Percentiles rank a stretch among this genome's conserved stretches.
These are phyloP conservation scores for Cornus kousa DNA, from an alignment of 148 eudicot genomes.

Conservation along the genomic window DNA sequence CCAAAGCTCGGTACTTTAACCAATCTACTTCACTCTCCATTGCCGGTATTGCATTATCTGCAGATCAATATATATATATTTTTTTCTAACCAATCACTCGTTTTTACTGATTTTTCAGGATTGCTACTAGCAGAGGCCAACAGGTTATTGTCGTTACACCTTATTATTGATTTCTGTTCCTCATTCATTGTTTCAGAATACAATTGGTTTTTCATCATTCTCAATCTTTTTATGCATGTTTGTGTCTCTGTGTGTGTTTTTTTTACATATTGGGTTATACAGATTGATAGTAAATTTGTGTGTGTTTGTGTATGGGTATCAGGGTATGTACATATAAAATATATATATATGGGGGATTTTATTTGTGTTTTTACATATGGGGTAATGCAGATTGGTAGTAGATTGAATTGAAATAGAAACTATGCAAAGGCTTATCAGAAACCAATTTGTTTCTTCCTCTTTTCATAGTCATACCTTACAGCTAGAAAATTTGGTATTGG, in stretches of 20 bases:
- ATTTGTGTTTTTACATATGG: no score
- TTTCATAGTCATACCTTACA: no score
- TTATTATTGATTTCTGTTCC: neutral
- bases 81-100: neutral
- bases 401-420: slow-evolving; percentile 71
- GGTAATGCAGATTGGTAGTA: slow-evolving; percentile 46
- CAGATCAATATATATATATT: no score
- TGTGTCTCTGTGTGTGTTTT: neutral
- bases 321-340: no score
- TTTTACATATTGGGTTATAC: no score
- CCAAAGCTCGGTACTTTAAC: slow-evolving; percentile 48
- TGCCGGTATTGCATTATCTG: neutral
- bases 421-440: slow-evolving; percentile 37
- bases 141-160: slow-evolving; percentile 27
- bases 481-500: no score
- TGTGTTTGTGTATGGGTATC: no score
- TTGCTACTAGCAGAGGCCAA: slow-evolving; percentile 33
- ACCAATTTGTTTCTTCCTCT: no score
- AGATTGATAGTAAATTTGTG: no score
- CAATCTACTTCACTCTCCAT: neutral
- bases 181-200: neutral
- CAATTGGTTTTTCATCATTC: no score
- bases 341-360: no score
- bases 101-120: slow-evolving; percentile 19
- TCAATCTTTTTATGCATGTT: slow-evolving; percentile 10